These are phyloP conservation scores for Marasmius tenuissimus DNA, from an alignment of 1,284 basidiomycete species.

Conservation along the genomic window DNA sequence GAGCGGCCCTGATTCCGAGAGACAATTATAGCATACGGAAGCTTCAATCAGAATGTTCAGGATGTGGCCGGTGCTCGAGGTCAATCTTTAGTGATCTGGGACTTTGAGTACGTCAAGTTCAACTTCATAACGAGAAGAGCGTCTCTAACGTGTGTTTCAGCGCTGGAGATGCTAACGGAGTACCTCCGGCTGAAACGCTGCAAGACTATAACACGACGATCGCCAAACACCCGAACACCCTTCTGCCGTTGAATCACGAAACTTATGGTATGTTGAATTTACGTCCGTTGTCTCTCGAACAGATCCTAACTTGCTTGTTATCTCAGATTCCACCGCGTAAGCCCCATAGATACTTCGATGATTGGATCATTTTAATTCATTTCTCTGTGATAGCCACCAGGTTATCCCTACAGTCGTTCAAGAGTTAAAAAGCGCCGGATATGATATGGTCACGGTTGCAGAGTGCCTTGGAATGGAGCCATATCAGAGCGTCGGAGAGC, in stretches of 20 bases:
- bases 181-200: neutral
- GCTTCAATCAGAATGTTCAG: conserved; percentile 43
- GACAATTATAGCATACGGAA: conserved; percentile 30
- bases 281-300: neutral
- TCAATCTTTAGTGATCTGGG: conserved; percentile 35
- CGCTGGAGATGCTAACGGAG: neutral
- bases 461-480: conserved; percentile 2
- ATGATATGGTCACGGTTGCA: neutral
- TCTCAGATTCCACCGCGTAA: neutral
- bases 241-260: conserved; percentile 38
- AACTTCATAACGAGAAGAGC: neutral
- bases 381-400: neutral
- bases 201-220: neutral
- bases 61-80: conserved; percentile 32
- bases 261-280: conserved; percentile 26
- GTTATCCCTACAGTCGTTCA: neutral
- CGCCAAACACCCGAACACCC: neutral
- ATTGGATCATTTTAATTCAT: neutral
- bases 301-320: neutral
- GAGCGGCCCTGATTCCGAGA: neutral
- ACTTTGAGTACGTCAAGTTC: conserved; percentile 33
- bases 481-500: neutral
- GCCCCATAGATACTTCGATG: neutral
- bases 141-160: neutral
- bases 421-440: neutral